Percentiles rank a stretch among this genome's conserved stretches.
phyloP scores from a whole-genome alignment of 148 eudicot genomes.

The Bassia scoparia region DNA sequence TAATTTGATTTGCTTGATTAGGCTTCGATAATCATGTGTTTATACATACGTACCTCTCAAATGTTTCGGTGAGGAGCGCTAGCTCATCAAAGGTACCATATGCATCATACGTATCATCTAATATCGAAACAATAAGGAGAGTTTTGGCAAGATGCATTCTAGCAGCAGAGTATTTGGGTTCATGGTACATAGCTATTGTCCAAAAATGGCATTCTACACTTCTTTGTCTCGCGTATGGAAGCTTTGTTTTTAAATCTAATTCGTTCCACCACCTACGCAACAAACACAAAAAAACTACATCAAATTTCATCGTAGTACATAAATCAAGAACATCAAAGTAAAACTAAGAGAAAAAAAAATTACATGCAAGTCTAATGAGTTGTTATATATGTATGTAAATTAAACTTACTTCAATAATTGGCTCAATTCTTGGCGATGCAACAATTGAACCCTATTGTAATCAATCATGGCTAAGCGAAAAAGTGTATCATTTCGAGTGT shows the following conservation, averaged over 20 bases:
- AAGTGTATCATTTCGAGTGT: conserved; percentile 20
- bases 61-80: conserved; percentile 30
- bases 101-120: conserved; percentile 50
- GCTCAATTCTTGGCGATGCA: conserved; percentile 37
- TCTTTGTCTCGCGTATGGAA: conserved; percentile 39
- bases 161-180: conserved; percentile 35
- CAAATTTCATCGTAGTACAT: no score
- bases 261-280: conserved; percentile 40
- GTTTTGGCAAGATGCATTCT: conserved; percentile 25
- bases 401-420: conserved; percentile 30
- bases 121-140: conserved; percentile 18
- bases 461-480: conserved; percentile 35
- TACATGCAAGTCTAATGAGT: no score
- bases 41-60: conserved; percentile 10
- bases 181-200: conserved; percentile 24
- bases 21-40: no score
- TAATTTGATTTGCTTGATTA: neutral
- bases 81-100: conserved; percentile 42
- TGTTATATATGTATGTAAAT: no score
- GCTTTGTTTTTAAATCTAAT: conserved; percentile 24
- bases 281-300: neutral
- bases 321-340: no score
- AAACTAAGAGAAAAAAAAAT: no score
- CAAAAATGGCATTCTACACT: conserved; percentile 38
- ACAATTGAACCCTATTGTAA: conserved; percentile 33